Evolutionary conservation across 1,284 basidiomycete genomes (phyloP).

Genomic region (Cryptococcus amylolentus): DNA sequence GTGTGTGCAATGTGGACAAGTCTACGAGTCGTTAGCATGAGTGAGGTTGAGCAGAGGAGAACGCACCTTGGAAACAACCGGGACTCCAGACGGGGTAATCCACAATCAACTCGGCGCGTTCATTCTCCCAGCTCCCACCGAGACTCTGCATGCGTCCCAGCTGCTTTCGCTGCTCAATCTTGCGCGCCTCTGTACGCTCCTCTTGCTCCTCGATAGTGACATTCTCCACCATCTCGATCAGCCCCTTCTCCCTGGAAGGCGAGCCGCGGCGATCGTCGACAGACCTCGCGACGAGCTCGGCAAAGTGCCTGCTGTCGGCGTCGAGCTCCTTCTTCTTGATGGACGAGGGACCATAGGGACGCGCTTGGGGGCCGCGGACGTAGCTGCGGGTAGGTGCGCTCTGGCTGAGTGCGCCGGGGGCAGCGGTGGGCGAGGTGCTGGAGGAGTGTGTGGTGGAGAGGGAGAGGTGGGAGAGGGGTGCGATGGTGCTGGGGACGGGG

Average conservation of each 20-base stretch:
- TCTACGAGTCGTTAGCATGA: slow-evolving; percentile 14
- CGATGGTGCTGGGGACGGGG: slow-evolving; percentile 15
- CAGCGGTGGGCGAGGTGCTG: not conserved
- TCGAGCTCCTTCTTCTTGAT: slow-evolving; percentile 11
- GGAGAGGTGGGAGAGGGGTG: not conserved
- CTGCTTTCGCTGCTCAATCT: not conserved
- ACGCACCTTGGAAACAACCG: slow-evolving; percentile 45
- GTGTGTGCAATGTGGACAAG: slow-evolving; percentile 46
- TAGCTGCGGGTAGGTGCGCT: slow-evolving; percentile 12
- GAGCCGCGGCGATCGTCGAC: slow-evolving; percentile 6
- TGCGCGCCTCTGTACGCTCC: not conserved
- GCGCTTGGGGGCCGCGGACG: slow-evolving; percentile 17
- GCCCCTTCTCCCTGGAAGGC: not conserved
- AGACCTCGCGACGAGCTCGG: slow-evolving; percentile 16
- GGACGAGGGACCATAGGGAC: slow-evolving; percentile 17
- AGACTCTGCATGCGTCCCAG: slow-evolving; percentile 12
- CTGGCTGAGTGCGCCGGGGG: not conserved
- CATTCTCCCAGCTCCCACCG: slow-evolving; percentile 32
- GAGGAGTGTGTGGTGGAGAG: not conserved
- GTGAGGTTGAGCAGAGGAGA: not conserved
- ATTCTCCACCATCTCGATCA: slow-evolving; percentile 21
- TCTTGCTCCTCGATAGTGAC: slow-evolving; percentile 5
- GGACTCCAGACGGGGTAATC: slow-evolving; percentile 49
- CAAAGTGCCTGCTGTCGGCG: slow-evolving; percentile 24
- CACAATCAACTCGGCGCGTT: slow-evolving; percentile 45